These are phyloP conservation scores for Diaporthe amygdali DNA, from an alignment of 2,329 filamentous ascomycete species.

Conservation along the genomic window DNA sequence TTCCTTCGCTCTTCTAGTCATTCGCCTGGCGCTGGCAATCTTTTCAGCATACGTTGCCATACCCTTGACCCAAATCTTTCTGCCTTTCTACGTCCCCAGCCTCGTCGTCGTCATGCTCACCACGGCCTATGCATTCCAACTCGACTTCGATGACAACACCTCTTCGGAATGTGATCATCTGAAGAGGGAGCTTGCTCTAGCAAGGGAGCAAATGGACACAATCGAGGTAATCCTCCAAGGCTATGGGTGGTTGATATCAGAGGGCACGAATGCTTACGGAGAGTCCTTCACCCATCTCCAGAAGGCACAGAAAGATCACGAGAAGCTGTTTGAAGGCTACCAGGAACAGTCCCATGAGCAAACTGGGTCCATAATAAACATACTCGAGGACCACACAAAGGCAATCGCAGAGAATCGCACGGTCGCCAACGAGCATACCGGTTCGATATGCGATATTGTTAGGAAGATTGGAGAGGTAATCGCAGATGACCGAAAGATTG, in stretches of 20 bases:
- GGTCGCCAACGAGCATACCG: neutral
- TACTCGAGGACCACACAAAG: neutral
- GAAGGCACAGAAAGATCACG: neutral
- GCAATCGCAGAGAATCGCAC: neutral
- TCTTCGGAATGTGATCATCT: too few species aligned
- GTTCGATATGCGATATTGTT: neutral
- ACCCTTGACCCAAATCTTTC: too few species aligned
- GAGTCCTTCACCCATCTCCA: neutral
- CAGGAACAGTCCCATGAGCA: neutral
- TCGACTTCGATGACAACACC: too few species aligned
- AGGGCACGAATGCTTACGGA: neutral
- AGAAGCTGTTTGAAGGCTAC: neutral
- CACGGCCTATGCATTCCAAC: too few species aligned
- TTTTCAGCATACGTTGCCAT: too few species aligned
- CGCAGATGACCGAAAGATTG: neutral
- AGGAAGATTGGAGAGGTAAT: neutral
- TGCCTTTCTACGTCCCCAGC: too few species aligned
- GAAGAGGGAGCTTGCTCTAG: neutral
- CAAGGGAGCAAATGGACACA: neutral
- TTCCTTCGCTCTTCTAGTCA: too few species aligned
- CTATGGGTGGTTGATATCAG: neutral
- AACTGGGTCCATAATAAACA: neutral
- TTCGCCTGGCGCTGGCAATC: too few species aligned
- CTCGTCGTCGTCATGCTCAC: too few species aligned
- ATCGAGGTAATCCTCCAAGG: neutral